A percentile compares a stretch with the other conserved stretches of the same genome.
Conservation (phyloP, 148 eudicot species). For the Silene latifolia region DNA sequence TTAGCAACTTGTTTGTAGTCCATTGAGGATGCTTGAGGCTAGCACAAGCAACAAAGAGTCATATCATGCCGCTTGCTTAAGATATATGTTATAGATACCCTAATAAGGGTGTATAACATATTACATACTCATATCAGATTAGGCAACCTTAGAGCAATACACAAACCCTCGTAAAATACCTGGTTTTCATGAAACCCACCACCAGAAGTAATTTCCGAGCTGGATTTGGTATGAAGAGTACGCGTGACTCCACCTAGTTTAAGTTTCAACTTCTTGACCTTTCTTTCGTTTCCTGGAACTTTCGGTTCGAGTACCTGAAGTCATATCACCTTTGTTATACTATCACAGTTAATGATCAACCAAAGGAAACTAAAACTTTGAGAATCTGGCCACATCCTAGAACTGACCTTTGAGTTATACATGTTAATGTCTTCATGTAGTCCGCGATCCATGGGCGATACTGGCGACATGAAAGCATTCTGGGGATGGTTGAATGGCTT, state of each 20-base stretch:
- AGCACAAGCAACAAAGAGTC: not conserved
- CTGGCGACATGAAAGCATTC: constrained; percentile 17
- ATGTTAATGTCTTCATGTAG: constrained; percentile 18
- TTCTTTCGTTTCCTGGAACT: constrained; percentile 19
- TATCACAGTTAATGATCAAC: constrained; percentile 3
- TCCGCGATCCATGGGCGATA: constrained; percentile 19
- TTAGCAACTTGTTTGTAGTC: constrained; percentile 30
- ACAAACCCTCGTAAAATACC: constrained; percentile 12
- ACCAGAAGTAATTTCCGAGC: constrained; percentile 3
- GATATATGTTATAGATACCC: too few relatives aligned
- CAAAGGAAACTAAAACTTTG: not conserved
- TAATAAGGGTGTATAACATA: too few relatives aligned
- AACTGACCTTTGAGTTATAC: constrained; percentile 20
- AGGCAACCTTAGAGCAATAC: not conserved
- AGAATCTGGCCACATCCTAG: not conserved
- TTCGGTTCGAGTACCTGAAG: constrained; percentile 16
- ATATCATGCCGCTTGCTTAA: too few relatives aligned
- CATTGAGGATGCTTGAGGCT: constrained; percentile 4
- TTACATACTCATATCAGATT: too few relatives aligned
- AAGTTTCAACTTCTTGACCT: constrained; percentile 35
- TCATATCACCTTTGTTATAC: constrained; percentile 10
- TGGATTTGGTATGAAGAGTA: constrained; percentile 29
- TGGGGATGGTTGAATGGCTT: constrained; percentile 22
- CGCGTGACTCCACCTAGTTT: constrained; percentile 41
- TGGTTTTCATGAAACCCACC: constrained; percentile 13